Percentiles rank a stretch among this genome's conserved stretches.
phyloP scores from a whole-genome alignment of 2,329 filamentous ascomycete species.

The Malbranchea cinnamomea region DNA sequence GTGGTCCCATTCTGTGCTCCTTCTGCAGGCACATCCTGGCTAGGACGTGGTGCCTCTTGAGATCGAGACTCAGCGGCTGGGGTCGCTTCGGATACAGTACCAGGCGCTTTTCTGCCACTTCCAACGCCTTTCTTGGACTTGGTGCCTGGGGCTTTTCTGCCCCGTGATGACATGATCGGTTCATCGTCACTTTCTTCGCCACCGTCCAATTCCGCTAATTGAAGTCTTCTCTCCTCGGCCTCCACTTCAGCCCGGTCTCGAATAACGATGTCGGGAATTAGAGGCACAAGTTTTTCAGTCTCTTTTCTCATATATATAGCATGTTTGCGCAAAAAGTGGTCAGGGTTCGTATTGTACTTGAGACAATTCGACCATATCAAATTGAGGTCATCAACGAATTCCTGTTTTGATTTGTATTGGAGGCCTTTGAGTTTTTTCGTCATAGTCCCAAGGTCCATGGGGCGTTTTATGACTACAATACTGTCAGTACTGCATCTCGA shows the following conservation, averaged over 20 bases:
- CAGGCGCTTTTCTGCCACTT: constrained; percentile 50
- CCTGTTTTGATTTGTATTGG: constrained; percentile 74
- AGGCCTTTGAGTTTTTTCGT: constrained; percentile 87
- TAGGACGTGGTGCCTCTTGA: constrained; percentile 40
- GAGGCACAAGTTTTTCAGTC: constrained; percentile 85
- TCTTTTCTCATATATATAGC: constrained; percentile 94
- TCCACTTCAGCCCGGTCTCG: constrained; percentile 88
- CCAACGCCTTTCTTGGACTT: constrained; percentile 56
- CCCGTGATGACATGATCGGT: constrained; percentile 94
- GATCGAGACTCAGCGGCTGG: constrained; percentile 30
- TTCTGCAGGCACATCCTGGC: constrained; percentile 61
- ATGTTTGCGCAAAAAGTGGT: constrained; percentile 78
- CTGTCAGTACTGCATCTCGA: constrained; percentile 4
- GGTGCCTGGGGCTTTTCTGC: constrained; percentile 69
- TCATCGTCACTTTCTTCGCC: constrained; percentile 92
- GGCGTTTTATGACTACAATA: constrained; percentile 70
- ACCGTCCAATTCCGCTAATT: constrained; percentile 65
- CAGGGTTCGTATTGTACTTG: constrained; percentile 82
- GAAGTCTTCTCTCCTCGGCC: constrained; percentile 65
- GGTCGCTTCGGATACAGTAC: constrained; percentile 46
- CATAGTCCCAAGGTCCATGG: constrained; percentile 96
- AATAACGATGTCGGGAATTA: constrained; percentile 87
- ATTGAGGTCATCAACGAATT: constrained; percentile 87
- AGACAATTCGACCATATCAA: constrained; percentile 96
- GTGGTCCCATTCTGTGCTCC: constrained; percentile 69